Percentiles rank a stretch among this genome's conserved stretches.
These are phyloP conservation scores for Entelexis sorbosivorans DNA, from an alignment of 1,139 yeast species.

Conservation along the genomic window DNA sequence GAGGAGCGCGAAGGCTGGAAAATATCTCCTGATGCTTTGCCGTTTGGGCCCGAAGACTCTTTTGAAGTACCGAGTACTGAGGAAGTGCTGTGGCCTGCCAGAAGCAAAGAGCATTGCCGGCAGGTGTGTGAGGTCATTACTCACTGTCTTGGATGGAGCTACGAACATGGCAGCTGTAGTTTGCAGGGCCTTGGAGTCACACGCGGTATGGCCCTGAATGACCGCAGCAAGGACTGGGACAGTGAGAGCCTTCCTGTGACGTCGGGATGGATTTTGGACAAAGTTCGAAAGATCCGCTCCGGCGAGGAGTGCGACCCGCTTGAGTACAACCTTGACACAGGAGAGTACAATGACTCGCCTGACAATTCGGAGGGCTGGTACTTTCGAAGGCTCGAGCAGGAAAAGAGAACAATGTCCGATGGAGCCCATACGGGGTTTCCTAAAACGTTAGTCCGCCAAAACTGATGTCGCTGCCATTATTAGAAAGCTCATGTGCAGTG, in stretches of 20 bases:
- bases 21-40: slow-evolving; percentile 4
- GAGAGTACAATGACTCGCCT: slow-evolving; percentile 9
- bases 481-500: too few relatives aligned
- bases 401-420: not conserved
- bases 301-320: slow-evolving; percentile 23
- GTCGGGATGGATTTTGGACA: slow-evolving; percentile 29
- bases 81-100: slow-evolving; percentile 7
- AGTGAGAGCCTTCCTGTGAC: not conserved
- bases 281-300: slow-evolving; percentile 27
- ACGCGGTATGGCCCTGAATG: slow-evolving; percentile 15
- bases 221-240: slow-evolving; percentile 1
- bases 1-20: slow-evolving; percentile 20
- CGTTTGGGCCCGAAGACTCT: not conserved
- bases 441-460: not conserved
- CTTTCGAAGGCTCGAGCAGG: slow-evolving; percentile 10
- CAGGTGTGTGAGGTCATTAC: slow-evolving; percentile 23
- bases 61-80: not conserved
- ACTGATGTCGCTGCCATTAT: not conserved
- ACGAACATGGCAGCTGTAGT: slow-evolving; percentile 12
- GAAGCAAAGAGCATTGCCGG: slow-evolving; percentile 24
- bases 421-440: not conserved
- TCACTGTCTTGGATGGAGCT: slow-evolving; percentile 26
- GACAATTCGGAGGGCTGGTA: slow-evolving; percentile 20
- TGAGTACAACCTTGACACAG: slow-evolving; percentile 1
- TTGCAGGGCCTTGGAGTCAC: slow-evolving; percentile 9